Conservation (phyloP, 140 eudicot genomes). For the Cichorium intybus region DNA sequence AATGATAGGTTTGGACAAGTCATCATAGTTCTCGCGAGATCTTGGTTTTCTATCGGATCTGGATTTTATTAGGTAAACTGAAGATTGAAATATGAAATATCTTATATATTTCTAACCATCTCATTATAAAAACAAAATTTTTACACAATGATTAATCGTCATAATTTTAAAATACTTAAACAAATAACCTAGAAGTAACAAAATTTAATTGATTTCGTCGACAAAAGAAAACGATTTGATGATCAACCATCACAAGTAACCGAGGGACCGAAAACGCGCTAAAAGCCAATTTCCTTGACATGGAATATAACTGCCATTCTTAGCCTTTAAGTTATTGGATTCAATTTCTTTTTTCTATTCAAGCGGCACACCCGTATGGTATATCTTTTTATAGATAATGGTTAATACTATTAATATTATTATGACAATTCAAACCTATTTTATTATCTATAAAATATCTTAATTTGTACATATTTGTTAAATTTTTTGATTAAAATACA, state of each 20-base stretch:
- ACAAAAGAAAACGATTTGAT: not conserved
- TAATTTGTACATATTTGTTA: no score
- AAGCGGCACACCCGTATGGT: not conserved
- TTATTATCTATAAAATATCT: no score
- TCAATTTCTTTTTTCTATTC: not conserved
- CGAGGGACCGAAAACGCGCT: slow-evolving; percentile 14
- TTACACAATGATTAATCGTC: not conserved
- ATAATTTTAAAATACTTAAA: not conserved
- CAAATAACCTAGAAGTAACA: not conserved
- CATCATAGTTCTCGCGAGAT: no score
- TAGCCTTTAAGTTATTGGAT: slow-evolving; percentile 20
- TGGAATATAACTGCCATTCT: slow-evolving; percentile 24
- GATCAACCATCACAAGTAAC: not conserved
- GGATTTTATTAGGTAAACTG: no score
- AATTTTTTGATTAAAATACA: no score
- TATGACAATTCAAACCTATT: not conserved
- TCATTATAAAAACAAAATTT: no score
- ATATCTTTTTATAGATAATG: not conserved
- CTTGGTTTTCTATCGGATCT: no score
- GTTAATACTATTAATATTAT: no score
- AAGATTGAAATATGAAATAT: no score
- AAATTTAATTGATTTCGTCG: not conserved
- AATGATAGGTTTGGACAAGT: no score
- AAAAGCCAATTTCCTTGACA: slow-evolving; percentile 15
- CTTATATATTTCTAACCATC: no score